Evolutionary conservation across 208 protist species (phyloP).

Genomic region (Trypanosoma vivax): DNA sequence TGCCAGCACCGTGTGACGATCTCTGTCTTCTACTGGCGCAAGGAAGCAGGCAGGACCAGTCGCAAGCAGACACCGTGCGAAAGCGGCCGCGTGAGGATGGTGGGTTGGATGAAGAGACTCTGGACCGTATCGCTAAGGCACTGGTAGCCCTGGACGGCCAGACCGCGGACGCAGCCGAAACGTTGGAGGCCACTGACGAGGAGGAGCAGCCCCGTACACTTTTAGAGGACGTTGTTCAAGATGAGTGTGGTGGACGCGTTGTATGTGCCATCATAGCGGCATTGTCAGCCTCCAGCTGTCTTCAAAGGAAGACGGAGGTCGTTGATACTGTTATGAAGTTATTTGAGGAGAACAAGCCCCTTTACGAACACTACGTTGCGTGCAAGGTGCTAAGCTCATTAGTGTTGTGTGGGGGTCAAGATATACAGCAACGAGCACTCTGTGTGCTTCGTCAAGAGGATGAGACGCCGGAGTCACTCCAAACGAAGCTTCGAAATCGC

Average conservation of each 20-base stretch:
- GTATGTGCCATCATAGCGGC: slow-evolving; percentile 60
- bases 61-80: slow-evolving; percentile 5
- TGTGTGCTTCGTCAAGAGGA: slow-evolving; percentile 59
- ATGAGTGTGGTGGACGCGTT: slow-evolving; percentile 72
- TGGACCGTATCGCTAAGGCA: slow-evolving; percentile 40
- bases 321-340: slow-evolving; percentile 50
- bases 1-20: slow-evolving; percentile 49
- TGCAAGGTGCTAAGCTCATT: slow-evolving; percentile 80
- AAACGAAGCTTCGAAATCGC: slow-evolving; percentile 54
- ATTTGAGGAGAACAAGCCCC: slow-evolving; percentile 76
- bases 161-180: slow-evolving; percentile 20
- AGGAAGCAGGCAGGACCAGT: slow-evolving; percentile 21
- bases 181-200: slow-evolving; percentile 34
- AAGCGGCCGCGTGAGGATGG: slow-evolving; percentile 35
- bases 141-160: slow-evolving; percentile 42
- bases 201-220: slow-evolving; percentile 57
- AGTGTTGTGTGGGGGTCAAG: slow-evolving; percentile 42
- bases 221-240: slow-evolving; percentile 68
- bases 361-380: slow-evolving; percentile 72
- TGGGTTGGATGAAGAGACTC: slow-evolving; percentile 11
- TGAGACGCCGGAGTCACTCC: slow-evolving; percentile 34
- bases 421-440: slow-evolving; percentile 42
- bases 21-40: slow-evolving; percentile 64
- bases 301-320: slow-evolving; percentile 31
- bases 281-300: slow-evolving; percentile 25